These are phyloP conservation scores for Nitzschia putrida DNA, from an alignment of 108 stramenopile species.

Conservation along the genomic window DNA sequence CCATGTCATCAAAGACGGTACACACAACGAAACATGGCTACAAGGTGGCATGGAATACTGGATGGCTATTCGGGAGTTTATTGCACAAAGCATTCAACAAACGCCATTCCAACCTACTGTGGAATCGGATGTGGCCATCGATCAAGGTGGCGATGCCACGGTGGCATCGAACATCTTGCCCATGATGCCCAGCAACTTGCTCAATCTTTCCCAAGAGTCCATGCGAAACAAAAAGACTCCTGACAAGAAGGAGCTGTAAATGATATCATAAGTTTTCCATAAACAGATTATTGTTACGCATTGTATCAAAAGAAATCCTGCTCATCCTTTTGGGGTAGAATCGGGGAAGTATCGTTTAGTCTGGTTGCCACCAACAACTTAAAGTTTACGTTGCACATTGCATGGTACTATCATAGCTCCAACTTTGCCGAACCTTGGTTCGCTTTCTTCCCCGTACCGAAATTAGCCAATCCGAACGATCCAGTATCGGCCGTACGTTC, in stretches of 20 bases:
- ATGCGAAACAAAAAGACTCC: not conserved
- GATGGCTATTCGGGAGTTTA: constrained; percentile 48
- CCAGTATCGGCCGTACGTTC: too few relatives aligned
- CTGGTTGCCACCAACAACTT: too few relatives aligned
- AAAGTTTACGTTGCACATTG: too few relatives aligned
- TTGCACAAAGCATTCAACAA: constrained; percentile 28
- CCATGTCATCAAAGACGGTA: constrained; percentile 78
- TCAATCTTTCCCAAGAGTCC: constrained; percentile 55
- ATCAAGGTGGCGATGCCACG: not conserved
- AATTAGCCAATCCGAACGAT: too few relatives aligned
- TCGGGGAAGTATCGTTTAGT: too few relatives aligned
- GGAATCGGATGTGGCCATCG: not conserved
- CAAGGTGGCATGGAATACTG: constrained; percentile 84
- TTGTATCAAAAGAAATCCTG: too few relatives aligned
- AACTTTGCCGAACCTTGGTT: too few relatives aligned
- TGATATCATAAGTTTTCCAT: too few relatives aligned
- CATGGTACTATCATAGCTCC: too few relatives aligned
- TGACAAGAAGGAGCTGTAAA: constrained; percentile 18
- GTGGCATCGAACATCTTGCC: constrained; percentile 31
- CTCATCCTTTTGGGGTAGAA: too few relatives aligned
- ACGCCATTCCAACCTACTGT: not conserved
- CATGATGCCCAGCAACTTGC: constrained; percentile 46
- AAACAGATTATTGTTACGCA: too few relatives aligned
- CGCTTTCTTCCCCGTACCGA: too few relatives aligned
- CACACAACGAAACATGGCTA: constrained; percentile 95